Conservation (phyloP, 805 yeast species). For the Kodamaea lidongshanica region DNA sequence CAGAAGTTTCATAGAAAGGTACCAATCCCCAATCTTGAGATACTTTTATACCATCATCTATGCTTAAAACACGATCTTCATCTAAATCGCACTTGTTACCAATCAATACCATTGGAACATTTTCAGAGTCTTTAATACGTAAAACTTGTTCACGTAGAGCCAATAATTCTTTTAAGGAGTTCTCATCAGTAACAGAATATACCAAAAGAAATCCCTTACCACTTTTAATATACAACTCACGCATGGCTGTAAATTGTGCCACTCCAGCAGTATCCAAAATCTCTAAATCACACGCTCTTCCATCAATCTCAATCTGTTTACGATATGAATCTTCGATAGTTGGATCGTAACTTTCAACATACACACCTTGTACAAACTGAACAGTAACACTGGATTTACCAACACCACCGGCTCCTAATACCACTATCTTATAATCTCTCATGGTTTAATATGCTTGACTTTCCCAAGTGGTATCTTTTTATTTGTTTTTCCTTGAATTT, state of each 20-base stretch:
- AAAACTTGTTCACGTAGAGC: slow-evolving; percentile 79
- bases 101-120: slow-evolving; percentile 83
- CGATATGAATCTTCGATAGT: slow-evolving; percentile 95
- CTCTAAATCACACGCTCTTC: slow-evolving; percentile 79
- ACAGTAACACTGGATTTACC: slow-evolving; percentile 93
- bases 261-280: slow-evolving; percentile 58
- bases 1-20: slow-evolving; percentile 90
- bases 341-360: slow-evolving; percentile 89
- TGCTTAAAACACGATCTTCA: slow-evolving; percentile 65
- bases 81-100: slow-evolving; percentile 88
- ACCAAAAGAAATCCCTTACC: slow-evolving; percentile 70
- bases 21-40: slow-evolving; percentile 84
- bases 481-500: background rate
- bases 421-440: slow-evolving; percentile 79
- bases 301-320: slow-evolving; percentile 83
- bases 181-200: slow-evolving; percentile 54
- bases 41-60: slow-evolving; percentile 76
- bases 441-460: slow-evolving; percentile 4
- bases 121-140: slow-evolving; percentile 68
- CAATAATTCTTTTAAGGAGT: slow-evolving; percentile 68
- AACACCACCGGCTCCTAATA: slow-evolving; percentile 95
- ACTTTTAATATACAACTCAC: slow-evolving; percentile 79
- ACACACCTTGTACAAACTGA: slow-evolving; percentile 85
- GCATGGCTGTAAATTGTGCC: slow-evolving; percentile 92
- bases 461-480: slow-evolving; percentile 1